These are phyloP conservation scores for Fusarium drepaniforme DNA, from an alignment of 2,329 filamentous ascomycete species.

Conservation along the genomic window DNA sequence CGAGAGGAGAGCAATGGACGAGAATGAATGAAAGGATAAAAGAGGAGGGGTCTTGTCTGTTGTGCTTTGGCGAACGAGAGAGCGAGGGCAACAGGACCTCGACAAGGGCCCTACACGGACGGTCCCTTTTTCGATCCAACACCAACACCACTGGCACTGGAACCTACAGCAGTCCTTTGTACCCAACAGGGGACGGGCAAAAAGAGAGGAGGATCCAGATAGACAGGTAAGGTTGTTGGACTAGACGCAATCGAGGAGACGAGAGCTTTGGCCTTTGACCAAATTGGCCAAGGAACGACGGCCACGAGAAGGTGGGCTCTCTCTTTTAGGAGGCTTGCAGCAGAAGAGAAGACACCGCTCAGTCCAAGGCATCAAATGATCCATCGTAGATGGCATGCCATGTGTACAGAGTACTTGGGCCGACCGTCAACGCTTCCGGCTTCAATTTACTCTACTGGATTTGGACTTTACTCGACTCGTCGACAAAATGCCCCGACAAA, in stretches of 20 bases:
- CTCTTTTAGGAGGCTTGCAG: constrained; percentile 29
- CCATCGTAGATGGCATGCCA: neutral
- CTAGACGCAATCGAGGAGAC: neutral
- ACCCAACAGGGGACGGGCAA: constrained; percentile 30
- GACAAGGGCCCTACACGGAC: constrained; percentile 37
- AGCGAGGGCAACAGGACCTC: constrained; percentile 25
- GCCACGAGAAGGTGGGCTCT: constrained; percentile 21
- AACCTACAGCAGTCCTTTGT: neutral
- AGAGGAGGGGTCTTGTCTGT: constrained; percentile 34
- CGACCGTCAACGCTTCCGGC: constrained; percentile 27
- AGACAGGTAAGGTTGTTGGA: neutral
- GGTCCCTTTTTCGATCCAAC: constrained; percentile 40
- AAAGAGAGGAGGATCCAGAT: constrained; percentile 6
- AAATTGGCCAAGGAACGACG: neutral
- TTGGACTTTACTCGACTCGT: neutral
- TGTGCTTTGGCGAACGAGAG: constrained; percentile 20
- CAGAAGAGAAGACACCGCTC: neutral
- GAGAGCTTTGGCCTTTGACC: constrained; percentile 24
- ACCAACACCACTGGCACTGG: constrained; percentile 20
- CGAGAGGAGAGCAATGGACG: constrained; percentile 13
- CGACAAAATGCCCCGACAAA: constrained; percentile 4
- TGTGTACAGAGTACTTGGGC: constrained; percentile 17
- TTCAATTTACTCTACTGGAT: constrained; percentile 1
- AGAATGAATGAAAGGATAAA: neutral
- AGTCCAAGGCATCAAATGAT: neutral